A percentile compares a stretch with the other conserved stretches of the same genome.
These are phyloP conservation scores for Tilletia setariae DNA, from an alignment of 1,284 basidiomycete genomes.

Conservation along the genomic window DNA sequence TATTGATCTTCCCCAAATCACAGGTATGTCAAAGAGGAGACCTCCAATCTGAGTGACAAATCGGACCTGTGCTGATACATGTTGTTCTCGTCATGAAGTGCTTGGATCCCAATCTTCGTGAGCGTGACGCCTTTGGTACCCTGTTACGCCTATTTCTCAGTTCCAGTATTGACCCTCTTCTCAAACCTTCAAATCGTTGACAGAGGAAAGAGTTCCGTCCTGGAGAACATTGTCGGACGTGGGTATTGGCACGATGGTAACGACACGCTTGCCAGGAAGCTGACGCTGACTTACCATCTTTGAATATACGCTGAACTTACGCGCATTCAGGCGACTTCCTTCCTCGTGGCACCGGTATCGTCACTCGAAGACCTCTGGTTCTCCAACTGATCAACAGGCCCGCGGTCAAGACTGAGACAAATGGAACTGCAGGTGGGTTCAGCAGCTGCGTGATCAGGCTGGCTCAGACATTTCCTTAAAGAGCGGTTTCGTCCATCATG, in stretches of 20 bases:
- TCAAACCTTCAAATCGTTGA: background rate
- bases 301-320: too few species aligned
- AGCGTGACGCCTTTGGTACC: background rate
- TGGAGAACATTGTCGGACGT: conserved; percentile 89
- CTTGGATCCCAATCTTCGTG: conserved; percentile 56
- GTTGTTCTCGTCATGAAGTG: conserved; percentile 19
- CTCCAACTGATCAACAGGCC: conserved; percentile 89
- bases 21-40: conserved; percentile 43
- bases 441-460: background rate
- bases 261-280: too few species aligned
- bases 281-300: background rate
- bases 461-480: background rate
- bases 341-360: conserved; percentile 89
- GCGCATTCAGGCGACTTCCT: conserved; percentile 62
- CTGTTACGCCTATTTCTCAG: background rate
- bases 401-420: conserved; percentile 27
- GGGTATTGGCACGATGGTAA: conserved; percentile 56
- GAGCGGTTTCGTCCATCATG: background rate
- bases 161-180: background rate
- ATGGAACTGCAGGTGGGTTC: conserved; percentile 7
- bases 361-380: conserved; percentile 88
- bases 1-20: conserved; percentile 62
- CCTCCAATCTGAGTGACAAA: conserved; percentile 55
- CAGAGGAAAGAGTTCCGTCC: conserved; percentile 59
- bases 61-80: background rate